Evolutionary conservation across 257 asterid species (phyloP).

Genomic region (Thymus mandschuricus): DNA sequence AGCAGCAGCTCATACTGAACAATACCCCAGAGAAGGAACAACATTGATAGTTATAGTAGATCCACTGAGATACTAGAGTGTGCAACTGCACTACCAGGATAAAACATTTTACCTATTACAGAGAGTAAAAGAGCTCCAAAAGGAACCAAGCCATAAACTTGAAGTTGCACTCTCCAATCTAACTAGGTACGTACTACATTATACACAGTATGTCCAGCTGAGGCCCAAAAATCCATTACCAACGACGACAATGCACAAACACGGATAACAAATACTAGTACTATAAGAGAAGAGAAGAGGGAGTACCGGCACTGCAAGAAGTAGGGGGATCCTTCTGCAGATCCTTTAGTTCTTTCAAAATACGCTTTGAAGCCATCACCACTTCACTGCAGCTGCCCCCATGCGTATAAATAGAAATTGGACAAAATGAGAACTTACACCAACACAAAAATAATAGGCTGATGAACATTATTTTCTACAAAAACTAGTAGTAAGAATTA

Average conservation of each 20-base stretch:
- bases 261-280: not conserved
- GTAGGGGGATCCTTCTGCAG: slow-evolving; percentile 46
- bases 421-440: not conserved
- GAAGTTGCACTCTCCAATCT: not conserved
- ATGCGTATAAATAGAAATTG: not conserved
- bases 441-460: slow-evolving; percentile 6
- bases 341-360: slow-evolving; percentile 47
- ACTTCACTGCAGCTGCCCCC: not conserved
- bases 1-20: not conserved
- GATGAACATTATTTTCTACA: not conserved
- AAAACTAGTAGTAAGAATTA: not conserved
- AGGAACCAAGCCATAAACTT: not conserved
- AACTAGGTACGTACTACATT: not conserved
- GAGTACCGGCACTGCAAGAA: slow-evolving; percentile 39
- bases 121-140: not conserved
- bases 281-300: not conserved
- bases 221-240: not conserved
- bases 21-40: not conserved
- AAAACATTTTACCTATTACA: not conserved
- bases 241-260: not conserved
- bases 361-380: slow-evolving; percentile 49
- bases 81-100: not conserved
- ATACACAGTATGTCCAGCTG: not conserved
- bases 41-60: not conserved
- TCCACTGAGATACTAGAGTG: not conserved